Conservation (phyloP, 768 basidiomycete species). For the Amanita muscaria region DNA sequence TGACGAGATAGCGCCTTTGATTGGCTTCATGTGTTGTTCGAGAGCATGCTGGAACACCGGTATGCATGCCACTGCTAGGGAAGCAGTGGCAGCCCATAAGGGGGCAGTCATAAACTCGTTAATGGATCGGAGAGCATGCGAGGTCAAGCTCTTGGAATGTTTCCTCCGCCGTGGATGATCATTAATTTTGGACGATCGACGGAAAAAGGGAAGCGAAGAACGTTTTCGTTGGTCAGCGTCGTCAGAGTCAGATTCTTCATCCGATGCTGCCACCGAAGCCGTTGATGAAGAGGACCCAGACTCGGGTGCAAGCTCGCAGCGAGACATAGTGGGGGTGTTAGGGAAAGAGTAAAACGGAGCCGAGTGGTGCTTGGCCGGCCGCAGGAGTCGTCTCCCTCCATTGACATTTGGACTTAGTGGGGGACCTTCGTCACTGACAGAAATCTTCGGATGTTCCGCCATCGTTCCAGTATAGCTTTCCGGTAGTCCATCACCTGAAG, state of each 20-base stretch:
- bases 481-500: constrained; percentile 11
- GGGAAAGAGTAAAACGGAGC: constrained; percentile 59
- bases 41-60: constrained; percentile 1
- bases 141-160: not conserved
- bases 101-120: constrained; percentile 2
- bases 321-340: constrained; percentile 41
- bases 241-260: constrained; percentile 19
- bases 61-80: constrained; percentile 4
- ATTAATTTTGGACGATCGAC: not conserved
- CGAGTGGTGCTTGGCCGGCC: constrained; percentile 17
- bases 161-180: not conserved
- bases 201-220: not conserved
- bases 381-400: constrained; percentile 6
- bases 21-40: constrained; percentile 1
- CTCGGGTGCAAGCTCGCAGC: constrained; percentile 23
- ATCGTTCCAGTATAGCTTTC: not conserved
- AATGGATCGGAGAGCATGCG: not conserved
- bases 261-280: constrained; percentile 13
- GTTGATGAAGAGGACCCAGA: constrained; percentile 14
- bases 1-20: constrained; percentile 4
- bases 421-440: not conserved
- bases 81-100: constrained; percentile 1
- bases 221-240: not conserved
- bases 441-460: not conserved
- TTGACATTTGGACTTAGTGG: not conserved